Evolutionary conservation across 192 early-diverging fungal genomes (phyloP).

Genomic region (Backusella australiensis): DNA sequence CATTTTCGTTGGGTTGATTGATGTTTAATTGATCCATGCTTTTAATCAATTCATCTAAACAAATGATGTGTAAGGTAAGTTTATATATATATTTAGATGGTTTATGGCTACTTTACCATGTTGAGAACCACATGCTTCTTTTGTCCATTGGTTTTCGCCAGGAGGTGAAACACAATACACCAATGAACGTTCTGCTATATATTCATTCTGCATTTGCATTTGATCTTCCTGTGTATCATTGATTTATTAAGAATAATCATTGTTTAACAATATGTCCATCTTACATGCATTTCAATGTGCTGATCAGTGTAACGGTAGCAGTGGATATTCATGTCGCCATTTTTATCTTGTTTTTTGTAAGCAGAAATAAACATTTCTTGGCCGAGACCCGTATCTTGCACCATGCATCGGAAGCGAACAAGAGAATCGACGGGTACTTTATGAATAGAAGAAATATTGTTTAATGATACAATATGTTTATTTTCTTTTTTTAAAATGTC

Average conservation of each 20-base stretch:
- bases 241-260: neutral
- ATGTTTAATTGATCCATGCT: slow-evolving; percentile 8
- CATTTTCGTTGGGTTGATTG: slow-evolving; percentile 11
- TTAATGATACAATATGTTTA: slow-evolving; percentile 46
- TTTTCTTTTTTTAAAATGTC: neutral
- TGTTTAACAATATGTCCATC: neutral
- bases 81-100: neutral
- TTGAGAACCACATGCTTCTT: slow-evolving; percentile 28
- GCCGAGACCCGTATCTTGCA: slow-evolving; percentile 75
- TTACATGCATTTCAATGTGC: slow-evolving; percentile 34
- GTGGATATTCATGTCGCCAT: slow-evolving; percentile 1
- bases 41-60: neutral
- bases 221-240: neutral
- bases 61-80: neutral
- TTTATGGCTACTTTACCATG: neutral
- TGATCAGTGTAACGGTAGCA: slow-evolving; percentile 49
- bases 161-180: slow-evolving; percentile 74
- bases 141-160: slow-evolving; percentile 64
- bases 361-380: slow-evolving; percentile 58
- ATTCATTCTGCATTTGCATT: slow-evolving; percentile 18
- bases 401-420: slow-evolving; percentile 78
- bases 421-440: slow-evolving; percentile 41
- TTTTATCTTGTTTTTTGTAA: slow-evolving; percentile 26
- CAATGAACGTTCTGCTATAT: slow-evolving; percentile 53
- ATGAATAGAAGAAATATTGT: slow-evolving; percentile 32